Conservation (phyloP, 2,329 filamentous ascomycete genomes). For the Aureobasidium subglaciale region DNA sequence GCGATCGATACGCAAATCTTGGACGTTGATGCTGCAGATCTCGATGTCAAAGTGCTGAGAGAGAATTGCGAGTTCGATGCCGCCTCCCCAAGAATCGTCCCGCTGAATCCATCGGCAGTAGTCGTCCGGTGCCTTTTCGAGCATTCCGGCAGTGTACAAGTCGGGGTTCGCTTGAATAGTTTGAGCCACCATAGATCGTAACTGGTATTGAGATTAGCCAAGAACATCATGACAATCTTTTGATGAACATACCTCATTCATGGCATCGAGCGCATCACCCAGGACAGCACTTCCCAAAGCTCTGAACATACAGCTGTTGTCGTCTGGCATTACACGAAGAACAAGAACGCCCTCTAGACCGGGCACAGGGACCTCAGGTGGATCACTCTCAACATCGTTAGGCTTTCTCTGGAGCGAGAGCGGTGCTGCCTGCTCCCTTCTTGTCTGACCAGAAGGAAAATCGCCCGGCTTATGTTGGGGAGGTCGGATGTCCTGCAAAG, state of each 20-base stretch:
- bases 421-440: constrained; percentile 25
- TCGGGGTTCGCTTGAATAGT: constrained; percentile 67
- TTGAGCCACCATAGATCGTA: constrained; percentile 71
- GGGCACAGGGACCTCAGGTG: constrained; percentile 54
- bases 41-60: constrained; percentile 80
- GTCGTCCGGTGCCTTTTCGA: constrained; percentile 61
- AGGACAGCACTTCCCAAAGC: constrained; percentile 78
- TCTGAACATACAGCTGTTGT: constrained; percentile 91
- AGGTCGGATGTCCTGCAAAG: constrained; percentile 19
- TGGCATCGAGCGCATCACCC: constrained; percentile 53
- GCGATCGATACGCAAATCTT: constrained; percentile 58
- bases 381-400: constrained; percentile 45
- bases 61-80: constrained; percentile 80
- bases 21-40: constrained; percentile 77
- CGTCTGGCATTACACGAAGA: constrained; percentile 90
- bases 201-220: constrained; percentile 19
- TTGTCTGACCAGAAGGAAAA: constrained; percentile 20
- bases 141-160: constrained; percentile 66
- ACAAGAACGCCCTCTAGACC: constrained; percentile 54
- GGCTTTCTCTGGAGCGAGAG: constrained; percentile 38
- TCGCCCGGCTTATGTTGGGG: constrained; percentile 24
- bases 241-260: constrained; percentile 46
- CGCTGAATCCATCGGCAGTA: constrained; percentile 80
- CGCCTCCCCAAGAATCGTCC: constrained; percentile 81
- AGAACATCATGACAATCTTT: not conserved